Conservation (phyloP, 2,329 filamentous ascomycete genomes). For the Biscogniauxia mediterranea region DNA sequence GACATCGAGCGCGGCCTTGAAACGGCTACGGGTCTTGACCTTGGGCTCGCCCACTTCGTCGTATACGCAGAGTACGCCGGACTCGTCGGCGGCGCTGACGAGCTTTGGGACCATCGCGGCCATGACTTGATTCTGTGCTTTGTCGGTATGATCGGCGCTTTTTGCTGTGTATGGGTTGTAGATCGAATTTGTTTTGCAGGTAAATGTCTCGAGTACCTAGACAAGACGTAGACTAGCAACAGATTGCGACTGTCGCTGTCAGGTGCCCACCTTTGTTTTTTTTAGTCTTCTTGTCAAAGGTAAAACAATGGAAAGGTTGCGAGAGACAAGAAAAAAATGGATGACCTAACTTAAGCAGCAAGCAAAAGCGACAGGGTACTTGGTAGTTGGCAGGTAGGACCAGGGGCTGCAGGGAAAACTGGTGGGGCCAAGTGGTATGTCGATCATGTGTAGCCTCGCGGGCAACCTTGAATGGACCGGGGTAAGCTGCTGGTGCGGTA, state of each 20-base stretch:
- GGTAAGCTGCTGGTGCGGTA: background rate
- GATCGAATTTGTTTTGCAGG: too few species aligned
- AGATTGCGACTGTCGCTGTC: too few species aligned
- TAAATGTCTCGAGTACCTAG: too few species aligned
- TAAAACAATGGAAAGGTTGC: background rate
- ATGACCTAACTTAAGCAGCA: background rate
- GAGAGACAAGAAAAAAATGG: background rate
- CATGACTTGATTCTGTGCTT: background rate
- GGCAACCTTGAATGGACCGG: background rate
- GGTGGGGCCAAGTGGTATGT: background rate
- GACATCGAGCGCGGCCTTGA: slow-evolving; percentile 56
- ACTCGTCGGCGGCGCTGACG: slow-evolving; percentile 27
- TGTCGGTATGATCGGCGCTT: background rate
- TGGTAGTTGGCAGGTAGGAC: background rate
- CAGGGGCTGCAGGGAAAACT: background rate
- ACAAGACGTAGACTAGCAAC: too few species aligned
- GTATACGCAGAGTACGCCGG: slow-evolving; percentile 45
- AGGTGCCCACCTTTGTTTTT: too few species aligned
- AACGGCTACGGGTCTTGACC: slow-evolving; percentile 20
- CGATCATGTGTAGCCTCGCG: background rate
- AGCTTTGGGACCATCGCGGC: slow-evolving; percentile 15
- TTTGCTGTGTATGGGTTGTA: too few species aligned
- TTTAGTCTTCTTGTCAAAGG: background rate
- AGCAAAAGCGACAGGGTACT: background rate
- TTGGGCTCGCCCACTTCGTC: slow-evolving; percentile 46